Evolutionary conservation across 768 basidiomycete species (phyloP).

Genomic region (Termitomyces sp.): DNA sequence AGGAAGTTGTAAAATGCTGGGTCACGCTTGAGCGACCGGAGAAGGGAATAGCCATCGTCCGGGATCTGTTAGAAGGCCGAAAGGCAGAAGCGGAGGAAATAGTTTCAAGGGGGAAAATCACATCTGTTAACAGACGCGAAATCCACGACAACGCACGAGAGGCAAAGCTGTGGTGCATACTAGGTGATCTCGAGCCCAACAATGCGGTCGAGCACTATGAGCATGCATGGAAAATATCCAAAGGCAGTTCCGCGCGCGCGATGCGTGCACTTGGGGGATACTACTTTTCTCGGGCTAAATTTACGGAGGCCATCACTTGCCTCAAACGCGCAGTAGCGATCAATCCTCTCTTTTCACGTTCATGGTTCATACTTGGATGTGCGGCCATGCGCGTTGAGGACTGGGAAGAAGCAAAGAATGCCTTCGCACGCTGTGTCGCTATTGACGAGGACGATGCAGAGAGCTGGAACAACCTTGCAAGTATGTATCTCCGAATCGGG

Average conservation of each 20-base stretch:
- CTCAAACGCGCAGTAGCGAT: constrained; percentile 76
- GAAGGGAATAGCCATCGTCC: constrained; percentile 75
- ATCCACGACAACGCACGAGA: constrained; percentile 63
- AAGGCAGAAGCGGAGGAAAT: constrained; percentile 82
- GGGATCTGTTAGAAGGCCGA: constrained; percentile 77
- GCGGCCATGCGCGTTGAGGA: constrained; percentile 76
- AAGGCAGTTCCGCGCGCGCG: constrained; percentile 77
- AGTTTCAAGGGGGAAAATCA: constrained; percentile 51
- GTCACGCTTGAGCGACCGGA: constrained; percentile 75
- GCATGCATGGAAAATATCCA: constrained; percentile 80
- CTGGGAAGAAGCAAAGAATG: constrained; percentile 80
- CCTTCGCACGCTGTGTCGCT: constrained; percentile 80
- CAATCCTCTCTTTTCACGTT: constrained; percentile 80
- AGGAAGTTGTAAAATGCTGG: constrained; percentile 90
- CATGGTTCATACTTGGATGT: constrained; percentile 98
- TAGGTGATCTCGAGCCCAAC: constrained; percentile 86
- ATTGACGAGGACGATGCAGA: constrained; percentile 97
- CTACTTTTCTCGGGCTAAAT: constrained; percentile 68
- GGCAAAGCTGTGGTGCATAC: constrained; percentile 91
- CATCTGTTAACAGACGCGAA: constrained; percentile 34
- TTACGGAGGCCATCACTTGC: constrained; percentile 54
- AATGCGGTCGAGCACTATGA: constrained; percentile 70
- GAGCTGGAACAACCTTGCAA: constrained; percentile 98
- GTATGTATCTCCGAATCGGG: constrained; percentile 84
- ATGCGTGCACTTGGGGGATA: constrained; percentile 89